Percentiles rank a stretch among this genome's conserved stretches.
Evolutionary conservation across 2,329 filamentous ascomycete species (phyloP).

Genomic region (Colletotrichum tanaceti): DNA sequence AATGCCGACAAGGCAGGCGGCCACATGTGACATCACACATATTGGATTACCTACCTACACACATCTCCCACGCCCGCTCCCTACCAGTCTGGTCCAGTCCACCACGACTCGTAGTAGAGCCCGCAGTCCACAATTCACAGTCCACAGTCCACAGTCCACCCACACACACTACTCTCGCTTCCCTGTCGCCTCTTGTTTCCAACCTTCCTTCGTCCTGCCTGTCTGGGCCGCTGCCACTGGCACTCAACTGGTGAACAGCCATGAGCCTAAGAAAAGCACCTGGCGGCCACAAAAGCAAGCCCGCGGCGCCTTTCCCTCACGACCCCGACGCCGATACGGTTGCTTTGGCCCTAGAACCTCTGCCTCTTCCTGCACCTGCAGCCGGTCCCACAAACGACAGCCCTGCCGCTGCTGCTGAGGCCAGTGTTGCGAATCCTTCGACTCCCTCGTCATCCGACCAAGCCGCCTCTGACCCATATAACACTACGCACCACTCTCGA

Average conservation of each 20-base stretch:
- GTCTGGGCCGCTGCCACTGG: constrained; percentile 29
- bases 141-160: constrained; percentile 24
- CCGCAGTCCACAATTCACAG: constrained; percentile 17
- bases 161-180: constrained; percentile 17
- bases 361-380: constrained; percentile 31
- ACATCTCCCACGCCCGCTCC: too few relatives aligned
- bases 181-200: constrained; percentile 35
- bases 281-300: constrained; percentile 40
- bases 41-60: too few relatives aligned
- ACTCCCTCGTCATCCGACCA: constrained; percentile 26
- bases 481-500: constrained; percentile 25
- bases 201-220: constrained; percentile 30
- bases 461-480: constrained; percentile 34
- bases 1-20: too few relatives aligned
- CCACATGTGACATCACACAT: too few relatives aligned
- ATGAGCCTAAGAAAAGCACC: constrained; percentile 37
- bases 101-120: constrained; percentile 8
- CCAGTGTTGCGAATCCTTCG: constrained; percentile 19
- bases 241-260: constrained; percentile 26
- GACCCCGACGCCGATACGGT: constrained; percentile 36
- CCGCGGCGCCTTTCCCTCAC: constrained; percentile 21
- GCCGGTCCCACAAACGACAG: constrained; percentile 23
- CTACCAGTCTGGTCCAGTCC: constrained; percentile 6
- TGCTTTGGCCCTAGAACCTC: constrained; percentile 32
- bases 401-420: constrained; percentile 14